Percentiles rank a stretch among this genome's conserved stretches.
Conservation (phyloP, 306 rosid genomes). For the Morella rubra region DNA sequence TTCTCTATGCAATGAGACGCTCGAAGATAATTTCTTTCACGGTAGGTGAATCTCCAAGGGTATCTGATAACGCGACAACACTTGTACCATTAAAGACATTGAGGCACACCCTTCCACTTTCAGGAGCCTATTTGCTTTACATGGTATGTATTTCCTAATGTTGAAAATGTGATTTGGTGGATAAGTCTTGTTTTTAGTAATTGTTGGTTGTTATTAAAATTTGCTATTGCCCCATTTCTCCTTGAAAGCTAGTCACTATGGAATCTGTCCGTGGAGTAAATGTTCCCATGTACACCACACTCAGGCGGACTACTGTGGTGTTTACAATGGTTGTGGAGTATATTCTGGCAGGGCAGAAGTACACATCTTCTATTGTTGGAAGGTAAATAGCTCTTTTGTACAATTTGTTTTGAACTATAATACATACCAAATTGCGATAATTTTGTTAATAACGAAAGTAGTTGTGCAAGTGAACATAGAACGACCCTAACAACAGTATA, state of each 20-base stretch:
- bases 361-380: slow-evolving; percentile 64
- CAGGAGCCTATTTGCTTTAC: slow-evolving; percentile 90
- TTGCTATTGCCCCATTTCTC: slow-evolving; percentile 40
- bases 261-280: slow-evolving; percentile 97
- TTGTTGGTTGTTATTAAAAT: slow-evolving; percentile 22
- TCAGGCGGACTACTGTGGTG: slow-evolving; percentile 91
- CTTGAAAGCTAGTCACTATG: slow-evolving; percentile 89
- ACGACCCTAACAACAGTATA: not conserved
- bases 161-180: slow-evolving; percentile 4
- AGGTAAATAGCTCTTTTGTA: slow-evolving; percentile 55
- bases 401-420: not conserved
- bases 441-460: not conserved
- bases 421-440: not conserved
- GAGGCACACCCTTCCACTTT: slow-evolving; percentile 75
- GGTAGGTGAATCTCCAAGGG: slow-evolving; percentile 47
- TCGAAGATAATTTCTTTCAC: slow-evolving; percentile 72
- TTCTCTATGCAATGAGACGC: slow-evolving; percentile 69
- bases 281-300: slow-evolving; percentile 98
- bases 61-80: slow-evolving; percentile 48
- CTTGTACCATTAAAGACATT: slow-evolving; percentile 73
- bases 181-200: slow-evolving; percentile 7
- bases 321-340: slow-evolving; percentile 85
- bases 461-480: not conserved
- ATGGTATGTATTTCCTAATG: slow-evolving; percentile 53
- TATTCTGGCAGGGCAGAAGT: slow-evolving; percentile 77